phyloP scores from a whole-genome alignment of 73 alveolate species.

The Chromera velia region DNA sequence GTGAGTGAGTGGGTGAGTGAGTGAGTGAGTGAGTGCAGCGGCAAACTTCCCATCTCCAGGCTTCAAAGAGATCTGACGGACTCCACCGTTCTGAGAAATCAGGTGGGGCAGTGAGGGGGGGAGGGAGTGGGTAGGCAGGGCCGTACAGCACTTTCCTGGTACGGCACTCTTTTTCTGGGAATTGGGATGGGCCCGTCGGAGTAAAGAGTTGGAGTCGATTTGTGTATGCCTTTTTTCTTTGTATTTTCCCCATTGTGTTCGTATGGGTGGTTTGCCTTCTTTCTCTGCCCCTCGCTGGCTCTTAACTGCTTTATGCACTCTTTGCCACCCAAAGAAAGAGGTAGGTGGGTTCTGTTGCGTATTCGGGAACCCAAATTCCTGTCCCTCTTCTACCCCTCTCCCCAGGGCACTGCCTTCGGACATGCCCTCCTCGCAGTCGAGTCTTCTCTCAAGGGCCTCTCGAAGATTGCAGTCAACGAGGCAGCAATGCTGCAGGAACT shows the following conservation, averaged over 20 bases:
- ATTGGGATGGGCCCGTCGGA: neutral
- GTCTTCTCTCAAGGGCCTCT: constrained; percentile 61
- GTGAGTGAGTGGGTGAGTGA: too few relatives aligned
- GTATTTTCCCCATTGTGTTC: neutral
- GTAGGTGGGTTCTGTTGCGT: neutral
- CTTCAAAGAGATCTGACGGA: constrained; percentile 79
- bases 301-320: too few relatives aligned
- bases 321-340: neutral
- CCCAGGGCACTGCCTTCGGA: constrained; percentile 67
- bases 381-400: neutral
- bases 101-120: neutral
- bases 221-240: neutral
- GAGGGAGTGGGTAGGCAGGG: neutral
- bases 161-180: neutral
- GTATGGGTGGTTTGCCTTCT: neutral
- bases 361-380: neutral
- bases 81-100: constrained; percentile 81
- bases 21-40: constrained; percentile 57
- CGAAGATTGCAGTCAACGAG: constrained; percentile 62
- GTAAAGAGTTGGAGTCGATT: neutral
- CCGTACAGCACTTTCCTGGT: neutral
- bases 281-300: neutral
- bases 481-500: constrained; percentile 57
- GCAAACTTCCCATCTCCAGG: constrained; percentile 72
- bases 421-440: constrained; percentile 58